Conservation (phyloP, 805 yeast genomes). For the Kuraishia ogatae region DNA sequence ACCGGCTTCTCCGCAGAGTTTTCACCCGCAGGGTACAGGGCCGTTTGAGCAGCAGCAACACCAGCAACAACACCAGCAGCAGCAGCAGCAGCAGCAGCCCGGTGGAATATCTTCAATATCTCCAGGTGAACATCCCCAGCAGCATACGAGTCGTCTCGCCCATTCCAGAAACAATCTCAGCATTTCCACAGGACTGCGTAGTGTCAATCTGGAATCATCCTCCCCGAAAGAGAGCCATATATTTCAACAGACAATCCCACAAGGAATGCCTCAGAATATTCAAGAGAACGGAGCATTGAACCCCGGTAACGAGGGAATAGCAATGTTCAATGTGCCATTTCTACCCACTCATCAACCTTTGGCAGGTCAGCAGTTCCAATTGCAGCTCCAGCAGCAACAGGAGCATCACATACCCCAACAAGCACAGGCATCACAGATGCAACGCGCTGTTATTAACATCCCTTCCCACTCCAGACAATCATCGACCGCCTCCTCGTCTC, state of each 20-base stretch:
- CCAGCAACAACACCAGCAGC: conserved; percentile 4
- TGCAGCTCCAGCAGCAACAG: neutral
- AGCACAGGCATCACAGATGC: conserved; percentile 11
- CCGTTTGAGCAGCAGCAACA: neutral
- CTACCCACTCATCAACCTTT: neutral
- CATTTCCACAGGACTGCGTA: neutral
- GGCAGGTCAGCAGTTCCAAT: neutral
- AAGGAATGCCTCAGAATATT: neutral
- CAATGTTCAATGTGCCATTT: neutral
- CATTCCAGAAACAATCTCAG: neutral
- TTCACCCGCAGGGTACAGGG: neutral
- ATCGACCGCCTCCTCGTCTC: neutral
- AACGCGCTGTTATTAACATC: neutral
- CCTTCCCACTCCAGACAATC: neutral
- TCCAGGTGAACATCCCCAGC: neutral
- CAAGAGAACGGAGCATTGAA: neutral
- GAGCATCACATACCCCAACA: conserved; percentile 8
- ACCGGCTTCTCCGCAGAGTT: neutral
- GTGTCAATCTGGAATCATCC: neutral
- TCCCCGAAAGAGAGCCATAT: neutral
- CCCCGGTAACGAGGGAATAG: neutral
- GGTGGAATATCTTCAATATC: conserved; percentile 3
- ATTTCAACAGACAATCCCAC: neutral
- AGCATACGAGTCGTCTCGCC: neutral
- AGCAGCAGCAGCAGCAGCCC: conserved; percentile 3